phyloP scores from a whole-genome alignment of 2,329 filamentous ascomycete genomes.

The Alternaria longipes region DNA sequence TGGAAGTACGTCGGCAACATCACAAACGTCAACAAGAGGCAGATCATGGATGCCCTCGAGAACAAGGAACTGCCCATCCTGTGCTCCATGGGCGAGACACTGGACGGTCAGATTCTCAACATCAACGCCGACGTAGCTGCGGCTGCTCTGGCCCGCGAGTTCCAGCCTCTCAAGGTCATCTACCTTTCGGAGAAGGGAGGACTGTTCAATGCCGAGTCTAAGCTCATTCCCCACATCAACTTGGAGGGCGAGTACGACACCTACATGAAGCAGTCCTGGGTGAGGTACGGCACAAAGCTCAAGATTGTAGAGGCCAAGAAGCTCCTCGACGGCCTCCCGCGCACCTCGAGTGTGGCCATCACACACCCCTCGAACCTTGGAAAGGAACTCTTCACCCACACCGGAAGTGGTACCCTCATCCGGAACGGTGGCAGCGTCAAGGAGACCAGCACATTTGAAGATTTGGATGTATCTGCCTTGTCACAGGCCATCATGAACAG shows the following conservation, averaged over 20 bases:
- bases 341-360: conserved; percentile 94
- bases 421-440: conserved; percentile 90
- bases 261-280: conserved; percentile 94
- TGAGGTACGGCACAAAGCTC: conserved; percentile 89
- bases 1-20: conserved; percentile 97
- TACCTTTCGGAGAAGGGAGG: conserved; percentile 99
- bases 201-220: conserved; percentile 90
- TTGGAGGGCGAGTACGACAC: conserved; percentile 94
- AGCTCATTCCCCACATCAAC: conserved; percentile 97
- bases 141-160: conserved; percentile 84
- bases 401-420: conserved; percentile 91
- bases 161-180: conserved; percentile 96
- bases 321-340: conserved; percentile 84
- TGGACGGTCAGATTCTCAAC: conserved; percentile 91
- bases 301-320: conserved; percentile 99
- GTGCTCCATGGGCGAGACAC: conserved; percentile 94
- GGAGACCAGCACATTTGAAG: conserved; percentile 73
- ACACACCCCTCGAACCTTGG: conserved; percentile 96
- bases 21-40: conserved; percentile 86
- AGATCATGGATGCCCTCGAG: conserved; percentile 89
- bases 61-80: conserved; percentile 89
- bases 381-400: conserved; percentile 96
- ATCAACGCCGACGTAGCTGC: conserved; percentile 98
- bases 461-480: conserved; percentile 80
- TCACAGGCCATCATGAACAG: conserved; percentile 86